Evolutionary conservation across 2,329 filamentous ascomycete genomes (phyloP), one percentile per base, ranked within the genome.

Genomic region (Fonsecaea pedrosoi): DNA sequence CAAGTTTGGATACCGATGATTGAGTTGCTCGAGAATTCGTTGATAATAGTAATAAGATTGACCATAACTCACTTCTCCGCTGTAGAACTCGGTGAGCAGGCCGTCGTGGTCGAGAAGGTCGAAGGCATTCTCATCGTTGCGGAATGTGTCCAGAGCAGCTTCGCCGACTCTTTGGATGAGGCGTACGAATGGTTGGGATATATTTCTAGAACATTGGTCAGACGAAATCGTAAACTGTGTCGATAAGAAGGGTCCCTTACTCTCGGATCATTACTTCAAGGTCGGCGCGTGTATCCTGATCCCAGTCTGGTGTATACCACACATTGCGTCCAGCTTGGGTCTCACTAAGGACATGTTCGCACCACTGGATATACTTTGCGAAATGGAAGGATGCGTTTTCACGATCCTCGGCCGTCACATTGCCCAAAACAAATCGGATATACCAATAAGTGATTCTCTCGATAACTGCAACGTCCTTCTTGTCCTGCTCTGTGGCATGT

Each of bases 1-100:
- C 4, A 71, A 62, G 10, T 66, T 60, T 5, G 72, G 73, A 30
- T 72, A 71, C 18, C 72, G 70, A 56, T 73, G 70, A 7, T 25
- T 54, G 18, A 48, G 18, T 48, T 48, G 42, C 54, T 64, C 48
- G 10, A 64, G n/a, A 25, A 54, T 25, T n/a, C 48, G n/a, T 21
- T n/a, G 21, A 21, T 63, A 55, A 30, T 69, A 50, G 15, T 48
- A 59, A 35, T 59, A 42, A 30, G 35, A 37, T 40, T 40, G 35
- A n/a, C 38, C 57, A 8, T 42, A 60, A 60, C 57, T 42, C 12
- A 60, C n/a, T 30, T 60, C 34, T 9, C 38, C 34, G n/a, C 57
- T 42, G 57, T 60, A 42, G 38, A 45, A 45, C 35, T 37, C 57
- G 2, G 35, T 30, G 25, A 60, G 37, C 13, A 42, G 57, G 38